Percentiles rank a stretch among this genome's conserved stretches.
Conservation (phyloP, 2,329 filamentous ascomycete species). For the Xylariaceae sp. region DNA sequence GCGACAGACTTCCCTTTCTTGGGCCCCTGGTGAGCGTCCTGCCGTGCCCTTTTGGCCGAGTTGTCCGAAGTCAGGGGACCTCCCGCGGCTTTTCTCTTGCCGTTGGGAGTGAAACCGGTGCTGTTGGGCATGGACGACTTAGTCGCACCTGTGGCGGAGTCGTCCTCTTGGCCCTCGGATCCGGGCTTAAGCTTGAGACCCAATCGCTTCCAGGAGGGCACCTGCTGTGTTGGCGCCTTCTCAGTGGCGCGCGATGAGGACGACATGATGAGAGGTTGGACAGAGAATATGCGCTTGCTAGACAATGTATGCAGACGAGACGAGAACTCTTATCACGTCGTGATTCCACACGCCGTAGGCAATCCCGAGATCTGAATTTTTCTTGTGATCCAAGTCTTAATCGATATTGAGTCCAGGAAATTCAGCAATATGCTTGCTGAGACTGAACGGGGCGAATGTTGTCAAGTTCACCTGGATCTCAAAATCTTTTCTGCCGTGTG, state of each 20-base stretch:
- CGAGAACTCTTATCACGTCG: too few species aligned
- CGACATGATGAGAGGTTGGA: constrained; percentile 37
- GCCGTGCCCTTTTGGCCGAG: constrained; percentile 30
- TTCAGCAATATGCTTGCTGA: background rate
- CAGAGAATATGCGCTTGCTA: constrained; percentile 11
- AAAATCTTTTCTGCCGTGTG: constrained; percentile 9
- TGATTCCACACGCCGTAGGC: too few species aligned
- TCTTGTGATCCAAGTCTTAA: background rate
- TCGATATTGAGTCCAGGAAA: background rate
- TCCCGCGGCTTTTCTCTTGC: constrained; percentile 32
- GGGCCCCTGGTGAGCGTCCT: constrained; percentile 29
- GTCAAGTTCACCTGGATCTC: constrained; percentile 9
- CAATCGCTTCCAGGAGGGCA: constrained; percentile 58
- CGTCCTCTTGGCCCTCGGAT: constrained; percentile 32
- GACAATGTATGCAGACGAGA: constrained; percentile 2
- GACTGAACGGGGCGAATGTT: constrained; percentile 1
- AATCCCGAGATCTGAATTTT: background rate
- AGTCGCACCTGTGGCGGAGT: constrained; percentile 19
- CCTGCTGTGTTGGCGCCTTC: constrained; percentile 41
- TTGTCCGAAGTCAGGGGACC: constrained; percentile 30
- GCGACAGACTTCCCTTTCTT: constrained; percentile 48
- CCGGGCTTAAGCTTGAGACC: constrained; percentile 55
- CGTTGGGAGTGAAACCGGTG: constrained; percentile 20
- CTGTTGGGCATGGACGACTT: constrained; percentile 23
- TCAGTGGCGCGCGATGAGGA: constrained; percentile 35